A percentile compares a stretch with the other conserved stretches of the same genome.
phyloP scores from a whole-genome alignment of 2,329 filamentous ascomycete genomes.

The Phyllosticta citriasiana region DNA sequence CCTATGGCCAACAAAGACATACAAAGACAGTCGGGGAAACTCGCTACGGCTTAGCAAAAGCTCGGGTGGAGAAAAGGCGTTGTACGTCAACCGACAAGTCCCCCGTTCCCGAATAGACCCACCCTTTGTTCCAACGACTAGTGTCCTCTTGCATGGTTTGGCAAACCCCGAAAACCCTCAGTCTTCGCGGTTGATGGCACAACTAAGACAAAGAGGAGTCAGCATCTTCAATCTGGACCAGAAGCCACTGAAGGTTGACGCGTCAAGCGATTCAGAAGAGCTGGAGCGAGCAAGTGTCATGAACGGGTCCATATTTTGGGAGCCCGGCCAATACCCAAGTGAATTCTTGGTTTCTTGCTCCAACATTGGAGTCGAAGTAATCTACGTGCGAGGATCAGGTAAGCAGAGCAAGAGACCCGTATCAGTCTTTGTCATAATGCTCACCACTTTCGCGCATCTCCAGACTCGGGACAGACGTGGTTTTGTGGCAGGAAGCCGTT shows the following conservation, averaged over 20 bases:
- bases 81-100: background rate
- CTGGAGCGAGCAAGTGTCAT: background rate
- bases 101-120: background rate
- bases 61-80: background rate
- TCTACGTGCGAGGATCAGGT: background rate
- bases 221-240: background rate
- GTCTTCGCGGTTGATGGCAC: background rate
- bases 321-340: background rate
- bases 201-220: background rate
- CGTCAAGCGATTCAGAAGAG: background rate
- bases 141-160: background rate
- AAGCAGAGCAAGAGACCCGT: background rate
- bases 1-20: background rate
- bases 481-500: background rate
- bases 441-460: background rate
- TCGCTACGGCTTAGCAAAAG: background rate
- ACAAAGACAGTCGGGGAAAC: background rate
- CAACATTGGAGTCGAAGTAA: background rate
- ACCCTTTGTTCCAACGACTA: background rate
- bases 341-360: background rate
- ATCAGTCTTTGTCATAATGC: background rate
- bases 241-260: background rate
- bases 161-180: background rate
- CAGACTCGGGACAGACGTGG: background rate
- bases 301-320: background rate